Evolutionary conservation across 441 rosid genomes (phyloP).

Genomic region (Jatropha podagrica): DNA sequence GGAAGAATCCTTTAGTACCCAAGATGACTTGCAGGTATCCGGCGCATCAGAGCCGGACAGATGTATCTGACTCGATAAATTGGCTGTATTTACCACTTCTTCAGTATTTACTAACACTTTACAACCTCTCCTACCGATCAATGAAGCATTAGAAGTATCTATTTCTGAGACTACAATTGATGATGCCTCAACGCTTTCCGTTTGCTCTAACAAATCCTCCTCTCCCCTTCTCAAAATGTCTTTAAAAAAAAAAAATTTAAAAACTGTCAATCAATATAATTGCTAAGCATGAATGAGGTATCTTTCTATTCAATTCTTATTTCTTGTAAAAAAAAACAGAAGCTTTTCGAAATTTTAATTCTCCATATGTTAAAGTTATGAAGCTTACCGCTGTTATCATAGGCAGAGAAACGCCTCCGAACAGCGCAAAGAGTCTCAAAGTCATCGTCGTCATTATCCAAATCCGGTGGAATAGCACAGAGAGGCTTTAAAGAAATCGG

Average conservation of each 20-base stretch:
- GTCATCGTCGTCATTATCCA: conserved; percentile 61
- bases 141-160: conserved; percentile 34
- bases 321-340: too few relatives aligned
- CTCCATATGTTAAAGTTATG: neutral
- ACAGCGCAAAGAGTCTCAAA: conserved; percentile 71
- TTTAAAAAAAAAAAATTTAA: neutral
- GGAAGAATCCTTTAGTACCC: conserved; percentile 31
- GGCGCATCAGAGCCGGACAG: conserved; percentile 22
- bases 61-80: conserved; percentile 30
- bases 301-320: neutral
- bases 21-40: conserved; percentile 29
- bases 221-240: neutral
- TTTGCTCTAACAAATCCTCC: neutral
- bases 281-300: neutral
- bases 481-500: conserved; percentile 36
- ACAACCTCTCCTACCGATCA: conserved; percentile 34
- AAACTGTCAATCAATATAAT: neutral
- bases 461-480: conserved; percentile 26
- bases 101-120: conserved; percentile 42
- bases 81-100: conserved; percentile 24
- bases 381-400: conserved; percentile 38
- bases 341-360: too few relatives aligned
- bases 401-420: conserved; percentile 62
- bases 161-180: conserved; percentile 9
- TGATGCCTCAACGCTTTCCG: neutral